Percentiles rank a stretch among this genome's conserved stretches.
Evolutionary conservation across 2,329 filamentous ascomycete species (phyloP).

Genomic region (Fusarium duplospermum): DNA sequence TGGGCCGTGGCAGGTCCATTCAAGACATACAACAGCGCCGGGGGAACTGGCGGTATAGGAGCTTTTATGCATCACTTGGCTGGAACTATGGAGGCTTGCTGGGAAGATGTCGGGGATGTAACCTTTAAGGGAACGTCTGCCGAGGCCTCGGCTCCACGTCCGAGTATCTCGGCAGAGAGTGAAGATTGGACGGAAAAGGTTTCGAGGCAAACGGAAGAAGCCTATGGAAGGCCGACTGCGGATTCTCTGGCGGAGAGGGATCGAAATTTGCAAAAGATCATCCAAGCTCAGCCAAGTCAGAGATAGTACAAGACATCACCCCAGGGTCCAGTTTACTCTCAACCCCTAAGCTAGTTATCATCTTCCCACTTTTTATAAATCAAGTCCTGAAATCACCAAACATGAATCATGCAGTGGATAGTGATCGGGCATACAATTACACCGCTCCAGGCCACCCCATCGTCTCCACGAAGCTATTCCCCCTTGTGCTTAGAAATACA

Average conservation of each 20-base stretch:
- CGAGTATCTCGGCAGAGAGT: not conserved
- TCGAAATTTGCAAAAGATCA: slow-evolving; percentile 22
- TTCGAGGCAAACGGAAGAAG: slow-evolving; percentile 15
- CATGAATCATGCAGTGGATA: not conserved
- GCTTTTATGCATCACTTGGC: slow-evolving; percentile 34
- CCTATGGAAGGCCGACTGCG: slow-evolving; percentile 18
- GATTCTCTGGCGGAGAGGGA: slow-evolving; percentile 23
- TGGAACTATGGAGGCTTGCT: slow-evolving; percentile 29
- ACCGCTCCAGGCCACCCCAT: not conserved
- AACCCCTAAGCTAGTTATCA: not conserved
- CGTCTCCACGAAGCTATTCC: not conserved
- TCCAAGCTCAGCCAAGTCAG: slow-evolving; percentile 22
- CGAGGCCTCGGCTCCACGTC: not conserved
- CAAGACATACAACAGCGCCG: slow-evolving; percentile 38
- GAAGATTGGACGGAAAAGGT: slow-evolving; percentile 27
- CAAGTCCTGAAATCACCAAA: not conserved
- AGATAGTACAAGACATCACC: not conserved
- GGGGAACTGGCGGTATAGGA: slow-evolving; percentile 28
- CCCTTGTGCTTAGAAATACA: not conserved
- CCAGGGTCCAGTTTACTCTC: not conserved
- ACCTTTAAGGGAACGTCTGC: slow-evolving; percentile 16
- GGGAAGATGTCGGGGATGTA: slow-evolving; percentile 22
- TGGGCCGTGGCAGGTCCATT: slow-evolving; percentile 39
- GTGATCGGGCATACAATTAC: not conserved
- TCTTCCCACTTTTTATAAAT: not conserved